Percentiles rank a stretch among this genome's conserved stretches.
Conservation (phyloP, 148 eudicot genomes). For the Rhododendron mucronatum region DNA sequence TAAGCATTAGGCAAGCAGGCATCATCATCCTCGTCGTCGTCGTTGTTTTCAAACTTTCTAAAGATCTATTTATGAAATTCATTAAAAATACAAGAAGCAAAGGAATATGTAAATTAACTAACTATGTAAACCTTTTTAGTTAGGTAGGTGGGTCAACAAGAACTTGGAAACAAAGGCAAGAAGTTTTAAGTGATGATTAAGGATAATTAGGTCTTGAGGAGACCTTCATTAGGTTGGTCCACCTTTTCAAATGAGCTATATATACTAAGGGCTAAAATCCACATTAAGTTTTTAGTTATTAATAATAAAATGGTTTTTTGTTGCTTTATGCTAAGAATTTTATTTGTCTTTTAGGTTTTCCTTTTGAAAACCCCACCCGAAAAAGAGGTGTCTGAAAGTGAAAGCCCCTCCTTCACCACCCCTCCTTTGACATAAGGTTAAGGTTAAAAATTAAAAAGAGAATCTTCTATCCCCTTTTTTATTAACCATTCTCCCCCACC, state of each 20-base stretch:
- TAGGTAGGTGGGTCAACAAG: slow-evolving; percentile 15
- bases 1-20: not conserved
- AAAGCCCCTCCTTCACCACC: not conserved
- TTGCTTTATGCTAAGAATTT: not conserved
- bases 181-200: not conserved
- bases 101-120: not conserved
- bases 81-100: not conserved
- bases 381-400: not conserved
- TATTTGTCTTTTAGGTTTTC: not conserved
- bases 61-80: not conserved
- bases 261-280: not conserved
- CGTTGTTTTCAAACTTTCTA: not conserved
- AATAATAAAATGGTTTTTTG: not conserved
- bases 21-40: not conserved
- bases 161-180: slow-evolving; percentile 15
- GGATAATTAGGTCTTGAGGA: not conserved
- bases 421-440: not conserved
- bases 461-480: not conserved
- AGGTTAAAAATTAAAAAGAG: not conserved
- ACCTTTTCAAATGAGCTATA: not conserved
- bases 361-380: not conserved
- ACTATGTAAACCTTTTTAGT: slow-evolving; percentile 2
- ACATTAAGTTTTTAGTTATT: not conserved
- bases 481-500: not conserved
- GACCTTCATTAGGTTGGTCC: slow-evolving; percentile 8